Evolutionary conservation across 1,284 basidiomycete genomes (phyloP).

Genomic region (Apiotrichum brassicae): DNA sequence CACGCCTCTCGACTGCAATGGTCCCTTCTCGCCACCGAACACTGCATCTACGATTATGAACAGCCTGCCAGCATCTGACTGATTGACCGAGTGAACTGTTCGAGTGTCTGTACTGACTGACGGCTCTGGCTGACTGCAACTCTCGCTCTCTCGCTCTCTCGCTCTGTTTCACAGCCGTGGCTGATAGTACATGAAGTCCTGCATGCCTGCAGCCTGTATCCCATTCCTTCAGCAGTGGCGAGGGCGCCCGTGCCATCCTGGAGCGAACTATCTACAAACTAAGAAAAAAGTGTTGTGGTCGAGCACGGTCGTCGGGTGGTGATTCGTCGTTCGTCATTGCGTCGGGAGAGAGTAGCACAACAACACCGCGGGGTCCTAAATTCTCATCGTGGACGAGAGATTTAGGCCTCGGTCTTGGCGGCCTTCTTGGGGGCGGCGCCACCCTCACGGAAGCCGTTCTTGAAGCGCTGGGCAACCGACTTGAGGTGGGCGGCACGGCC

Average conservation of each 20-base stretch:
- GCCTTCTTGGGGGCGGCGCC: constrained; percentile 51
- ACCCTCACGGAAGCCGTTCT: constrained; percentile 90
- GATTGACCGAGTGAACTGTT: too few relatives aligned
- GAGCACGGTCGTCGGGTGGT: neutral
- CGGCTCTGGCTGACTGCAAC: too few relatives aligned
- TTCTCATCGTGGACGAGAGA: neutral
- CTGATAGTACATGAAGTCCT: constrained; percentile 8
- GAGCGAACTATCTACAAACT: too few relatives aligned
- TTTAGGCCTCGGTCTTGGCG: constrained; percentile 41
- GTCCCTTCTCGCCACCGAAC: too few relatives aligned
- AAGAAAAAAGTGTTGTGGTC: too few relatives aligned
- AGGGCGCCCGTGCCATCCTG: too few relatives aligned
- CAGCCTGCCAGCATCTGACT: too few relatives aligned
- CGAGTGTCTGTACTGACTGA: too few relatives aligned
- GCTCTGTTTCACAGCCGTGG: neutral
- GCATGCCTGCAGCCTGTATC: constrained; percentile 2
- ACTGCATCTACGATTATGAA: too few relatives aligned
- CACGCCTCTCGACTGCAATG: too few relatives aligned
- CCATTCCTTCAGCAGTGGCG: neutral
- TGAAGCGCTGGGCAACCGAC: constrained; percentile 83
- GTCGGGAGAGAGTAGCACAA: neutral
- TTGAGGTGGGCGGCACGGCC: constrained; percentile 95
- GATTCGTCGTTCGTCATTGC: neutral
- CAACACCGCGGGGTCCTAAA: neutral
- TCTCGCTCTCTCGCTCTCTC: neutral